Percentiles rank a stretch among this genome's conserved stretches.
Evolutionary conservation across 2,329 filamentous ascomycete genomes (phyloP).

Genomic region (Zymoseptoria crescenta): DNA sequence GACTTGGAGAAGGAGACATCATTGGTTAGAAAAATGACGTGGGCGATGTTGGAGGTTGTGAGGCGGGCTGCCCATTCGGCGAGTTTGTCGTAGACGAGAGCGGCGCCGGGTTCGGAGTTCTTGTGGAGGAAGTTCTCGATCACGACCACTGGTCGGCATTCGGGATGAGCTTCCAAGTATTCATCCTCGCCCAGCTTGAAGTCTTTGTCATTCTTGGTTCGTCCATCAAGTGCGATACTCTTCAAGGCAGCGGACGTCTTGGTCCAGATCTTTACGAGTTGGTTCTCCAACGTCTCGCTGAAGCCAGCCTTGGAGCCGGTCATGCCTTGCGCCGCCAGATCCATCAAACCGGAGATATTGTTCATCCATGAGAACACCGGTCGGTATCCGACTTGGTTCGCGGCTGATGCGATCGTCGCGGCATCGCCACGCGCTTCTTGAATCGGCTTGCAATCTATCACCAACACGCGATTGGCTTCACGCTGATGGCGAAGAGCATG

Average conservation of each 20-base stretch:
- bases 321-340: slow-evolving; percentile 86
- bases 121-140: slow-evolving; percentile 90
- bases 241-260: slow-evolving; percentile 75
- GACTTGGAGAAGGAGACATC: slow-evolving; percentile 85
- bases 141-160: slow-evolving; percentile 72
- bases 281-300: slow-evolving; percentile 82
- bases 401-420: slow-evolving; percentile 73
- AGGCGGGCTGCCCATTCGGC: slow-evolving; percentile 81
- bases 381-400: slow-evolving; percentile 75
- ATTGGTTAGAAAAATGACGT: slow-evolving; percentile 88
- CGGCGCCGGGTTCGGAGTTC: slow-evolving; percentile 39
- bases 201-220: slow-evolving; percentile 67
- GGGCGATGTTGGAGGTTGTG: slow-evolving; percentile 80
- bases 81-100: slow-evolving; percentile 45
- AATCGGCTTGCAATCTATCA: slow-evolving; percentile 89
- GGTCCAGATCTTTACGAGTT: slow-evolving; percentile 81
- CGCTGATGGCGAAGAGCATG: slow-evolving; percentile 62
- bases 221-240: slow-evolving; percentile 61
- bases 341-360: slow-evolving; percentile 82
- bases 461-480: slow-evolving; percentile 62
- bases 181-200: slow-evolving; percentile 68
- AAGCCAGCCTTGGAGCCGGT: slow-evolving; percentile 93
- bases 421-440: slow-evolving; percentile 85
- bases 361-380: slow-evolving; percentile 97
- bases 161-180: slow-evolving; percentile 82